Base-by-base conservation (phyloP, 805 yeast genomes). In the Lipomyces lipofer region DNA sequence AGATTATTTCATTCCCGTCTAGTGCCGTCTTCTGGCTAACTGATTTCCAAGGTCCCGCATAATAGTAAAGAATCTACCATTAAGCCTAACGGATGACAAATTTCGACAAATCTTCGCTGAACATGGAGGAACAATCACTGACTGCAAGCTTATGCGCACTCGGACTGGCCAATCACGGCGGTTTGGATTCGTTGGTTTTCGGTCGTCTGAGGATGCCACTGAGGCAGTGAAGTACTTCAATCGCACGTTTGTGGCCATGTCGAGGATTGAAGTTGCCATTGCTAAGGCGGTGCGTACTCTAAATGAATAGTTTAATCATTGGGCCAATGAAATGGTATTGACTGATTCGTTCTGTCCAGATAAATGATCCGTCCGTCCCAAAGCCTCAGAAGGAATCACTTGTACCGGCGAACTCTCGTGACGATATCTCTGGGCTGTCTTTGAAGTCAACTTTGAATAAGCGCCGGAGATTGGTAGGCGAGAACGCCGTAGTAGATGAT, bases 181-280 rank as follows among this genome's bases (percentile, higher is more conserved):
- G 63, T 94, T 94, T 75, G 98, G 96, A 5, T 94, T 94, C 65
- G 75, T 94, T 48, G 99, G 99, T 0, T 94, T 80, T 70, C 84
- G 82, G 64, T 75, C 82, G n/a, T 75, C 72, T 17, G 77, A 72
- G 10, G 96, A 87, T 64, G 98, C 99, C 0, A 80, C 77, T 47
- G 78, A 75, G 43, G 96, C 97, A 0, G 92, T 84, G 5, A 76
- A 73, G 45, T 89, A 79, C 69, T 91, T 86, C 70, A 76, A 94
- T 71, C 77, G 79, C 6, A 80, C 95, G 1, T 94, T 82, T 68
- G 82, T 94, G 53, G 94, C 88, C 65, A 90, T 97, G 1, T 77
- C 95, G 1, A 81, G 79, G 63, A 78, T 94, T 17, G 83, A 82
- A 43, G 98, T 94, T 12, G 82, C 82, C 36, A 65, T 85, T 49